A percentile compares a stretch with the other conserved stretches of the same genome.
phyloP scores from a whole-genome alignment of 495 filamentous ascomycete genomes.

The Pyrenopolyporus hunteri region DNA sequence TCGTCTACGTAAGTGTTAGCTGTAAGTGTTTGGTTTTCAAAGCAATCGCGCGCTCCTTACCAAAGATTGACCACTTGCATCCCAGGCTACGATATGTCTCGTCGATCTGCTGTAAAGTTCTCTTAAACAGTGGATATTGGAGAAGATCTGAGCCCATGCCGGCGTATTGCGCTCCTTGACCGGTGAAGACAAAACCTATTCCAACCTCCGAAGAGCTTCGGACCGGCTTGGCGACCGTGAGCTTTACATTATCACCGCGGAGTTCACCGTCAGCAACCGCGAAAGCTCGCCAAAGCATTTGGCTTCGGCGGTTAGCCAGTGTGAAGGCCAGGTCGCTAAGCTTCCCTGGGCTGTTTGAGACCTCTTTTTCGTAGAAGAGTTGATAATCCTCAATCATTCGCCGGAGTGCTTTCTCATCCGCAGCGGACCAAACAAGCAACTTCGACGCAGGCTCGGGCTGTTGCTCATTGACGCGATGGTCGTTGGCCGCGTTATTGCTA shows the following conservation, averaged over 20 bases:
- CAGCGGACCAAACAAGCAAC: conserved; percentile 42
- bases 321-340: conserved; percentile 40
- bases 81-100: conserved; percentile 32
- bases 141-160: conserved; percentile 57
- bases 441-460: background rate
- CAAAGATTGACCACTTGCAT: conserved; percentile 43
- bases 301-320: conserved; percentile 33
- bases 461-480: background rate
- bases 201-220: conserved; percentile 19
- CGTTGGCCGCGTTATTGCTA: background rate
- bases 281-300: conserved; percentile 41
- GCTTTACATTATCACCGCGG: conserved; percentile 11
- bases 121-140: conserved; percentile 32
- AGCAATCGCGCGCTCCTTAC: conserved; percentile 9
- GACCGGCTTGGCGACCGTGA: conserved; percentile 15
- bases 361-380: conserved; percentile 11
- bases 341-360: background rate
- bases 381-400: conserved; percentile 26
- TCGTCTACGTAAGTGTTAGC: conserved; percentile 18
- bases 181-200: conserved; percentile 48
- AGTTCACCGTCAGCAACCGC: conserved; percentile 24
- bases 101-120: conserved; percentile 34
- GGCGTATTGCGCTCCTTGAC: conserved; percentile 54
- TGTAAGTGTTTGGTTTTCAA: too few species aligned
- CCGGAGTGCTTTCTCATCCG: conserved; percentile 38